phyloP scores from a whole-genome alignment of 192 early-diverging fungal species.

The Podila verticillata region DNA sequence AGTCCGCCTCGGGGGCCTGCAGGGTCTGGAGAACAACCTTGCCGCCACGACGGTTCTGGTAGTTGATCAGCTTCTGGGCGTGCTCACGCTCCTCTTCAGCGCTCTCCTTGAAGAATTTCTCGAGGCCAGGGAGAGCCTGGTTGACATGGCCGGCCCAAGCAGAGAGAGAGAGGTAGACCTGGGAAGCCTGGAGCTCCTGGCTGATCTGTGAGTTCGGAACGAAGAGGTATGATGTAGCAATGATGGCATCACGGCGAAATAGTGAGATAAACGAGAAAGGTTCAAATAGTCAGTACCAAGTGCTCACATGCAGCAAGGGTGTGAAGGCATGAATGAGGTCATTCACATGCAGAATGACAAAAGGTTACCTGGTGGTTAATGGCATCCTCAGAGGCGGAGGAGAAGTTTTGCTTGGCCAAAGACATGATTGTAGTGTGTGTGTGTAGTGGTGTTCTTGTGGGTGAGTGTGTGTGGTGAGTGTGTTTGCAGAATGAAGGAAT shows the following conservation, averaged over 20 bases:
- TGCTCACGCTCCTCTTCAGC: constrained; percentile 59
- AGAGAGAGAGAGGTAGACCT: constrained; percentile 64
- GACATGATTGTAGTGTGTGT: constrained; percentile 24
- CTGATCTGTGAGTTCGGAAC: constrained; percentile 49
- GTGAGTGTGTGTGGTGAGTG: too few species aligned
- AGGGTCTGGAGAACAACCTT: constrained; percentile 60
- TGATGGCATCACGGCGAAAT: neutral
- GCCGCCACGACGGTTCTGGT: constrained; percentile 65
- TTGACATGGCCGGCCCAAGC: constrained; percentile 59
- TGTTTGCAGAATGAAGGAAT: too few species aligned
- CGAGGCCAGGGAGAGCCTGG: constrained; percentile 61
- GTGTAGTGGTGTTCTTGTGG: neutral
- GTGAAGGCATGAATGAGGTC: neutral
- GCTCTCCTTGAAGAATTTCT: constrained; percentile 62
- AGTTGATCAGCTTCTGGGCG: constrained; percentile 59
- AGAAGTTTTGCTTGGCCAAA: constrained; percentile 68
- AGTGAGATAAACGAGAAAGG: neutral
- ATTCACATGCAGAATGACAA: too few species aligned
- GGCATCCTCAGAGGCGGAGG: constrained; percentile 59
- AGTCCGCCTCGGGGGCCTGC: constrained; percentile 64
- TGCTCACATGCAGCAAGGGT: too few species aligned
- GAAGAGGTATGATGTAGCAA: neutral
- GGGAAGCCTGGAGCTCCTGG: constrained; percentile 66
- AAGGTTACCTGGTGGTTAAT: constrained; percentile 57
- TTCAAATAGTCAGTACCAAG: too few species aligned